phyloP scores from a whole-genome alignment of 2,329 filamentous ascomycete species.

The Fusarium buxicola region DNA sequence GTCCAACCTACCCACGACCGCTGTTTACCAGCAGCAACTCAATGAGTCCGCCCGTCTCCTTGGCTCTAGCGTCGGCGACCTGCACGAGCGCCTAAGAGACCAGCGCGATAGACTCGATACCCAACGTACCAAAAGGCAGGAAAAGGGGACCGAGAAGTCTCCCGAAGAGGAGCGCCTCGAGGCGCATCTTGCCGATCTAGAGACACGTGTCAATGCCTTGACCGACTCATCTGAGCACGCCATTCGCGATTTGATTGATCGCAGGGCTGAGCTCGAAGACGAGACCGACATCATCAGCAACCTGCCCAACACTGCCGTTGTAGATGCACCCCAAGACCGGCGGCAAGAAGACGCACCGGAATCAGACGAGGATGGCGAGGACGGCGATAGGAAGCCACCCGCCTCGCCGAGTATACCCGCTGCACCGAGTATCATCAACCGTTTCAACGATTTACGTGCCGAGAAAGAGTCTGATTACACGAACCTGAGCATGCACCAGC shows the following conservation, averaged over 20 bases:
- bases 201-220: slow-evolving; percentile 54
- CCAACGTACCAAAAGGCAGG: slow-evolving; percentile 51
- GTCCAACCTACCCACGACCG: slow-evolving; percentile 54
- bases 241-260: slow-evolving; percentile 62
- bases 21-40: slow-evolving; percentile 60
- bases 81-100: slow-evolving; percentile 61
- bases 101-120: slow-evolving; percentile 51
- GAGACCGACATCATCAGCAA: slow-evolving; percentile 54
- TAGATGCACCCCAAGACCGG: slow-evolving; percentile 30
- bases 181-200: slow-evolving; percentile 54
- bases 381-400: slow-evolving; percentile 42
- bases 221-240: slow-evolving; percentile 60
- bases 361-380: slow-evolving; percentile 43
- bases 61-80: slow-evolving; percentile 57
- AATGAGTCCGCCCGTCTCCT: slow-evolving; percentile 58
- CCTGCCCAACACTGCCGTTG: slow-evolving; percentile 48
- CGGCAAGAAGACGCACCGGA: slow-evolving; percentile 6
- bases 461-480: slow-evolving; percentile 58
- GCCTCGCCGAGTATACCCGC: slow-evolving; percentile 41
- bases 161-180: slow-evolving; percentile 54
- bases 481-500: slow-evolving; percentile 55
- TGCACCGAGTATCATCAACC: slow-evolving; percentile 44
- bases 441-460: slow-evolving; percentile 53
- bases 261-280: slow-evolving; percentile 62
- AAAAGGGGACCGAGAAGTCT: slow-evolving; percentile 51